Percentiles rank a stretch among this genome's conserved stretches.
Evolutionary conservation across 2,329 filamentous ascomycete species (phyloP).

Genomic region (Coleophoma cylindrospora): DNA sequence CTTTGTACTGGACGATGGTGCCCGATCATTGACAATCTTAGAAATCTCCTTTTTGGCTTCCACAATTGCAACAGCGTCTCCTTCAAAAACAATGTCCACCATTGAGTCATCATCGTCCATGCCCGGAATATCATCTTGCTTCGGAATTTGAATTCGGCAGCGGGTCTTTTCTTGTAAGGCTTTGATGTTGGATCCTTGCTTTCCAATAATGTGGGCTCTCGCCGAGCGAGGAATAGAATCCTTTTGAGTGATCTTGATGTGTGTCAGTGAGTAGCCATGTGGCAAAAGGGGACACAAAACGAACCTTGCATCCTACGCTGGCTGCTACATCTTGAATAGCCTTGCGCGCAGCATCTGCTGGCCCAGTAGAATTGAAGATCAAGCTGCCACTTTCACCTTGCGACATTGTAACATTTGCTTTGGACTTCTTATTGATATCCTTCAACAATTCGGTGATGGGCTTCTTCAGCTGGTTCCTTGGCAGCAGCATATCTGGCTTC

Average conservation of each 20-base stretch:
- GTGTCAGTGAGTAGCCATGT: slow-evolving; percentile 5
- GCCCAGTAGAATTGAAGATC: slow-evolving; percentile 81
- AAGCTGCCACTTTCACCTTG: slow-evolving; percentile 67
- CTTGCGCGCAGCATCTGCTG: slow-evolving; percentile 77
- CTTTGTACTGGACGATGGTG: slow-evolving; percentile 75
- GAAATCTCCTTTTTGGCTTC: slow-evolving; percentile 80
- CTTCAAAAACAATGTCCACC: slow-evolving; percentile 84
- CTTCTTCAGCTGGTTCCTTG: slow-evolving; percentile 74
- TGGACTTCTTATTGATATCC: slow-evolving; percentile 88
- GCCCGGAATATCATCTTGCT: slow-evolving; percentile 59
- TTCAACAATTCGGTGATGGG: slow-evolving; percentile 80
- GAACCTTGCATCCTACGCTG: slow-evolving; percentile 81
- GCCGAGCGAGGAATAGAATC: slow-evolving; percentile 80
- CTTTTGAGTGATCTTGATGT: slow-evolving; percentile 55
- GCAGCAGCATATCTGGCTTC: slow-evolving; percentile 70
- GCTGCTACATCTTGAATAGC: slow-evolving; percentile 85
- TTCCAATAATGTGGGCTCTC: slow-evolving; percentile 88
- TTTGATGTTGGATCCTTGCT: slow-evolving; percentile 85
- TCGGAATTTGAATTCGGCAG: slow-evolving; percentile 85
- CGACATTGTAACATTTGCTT: slow-evolving; percentile 76
- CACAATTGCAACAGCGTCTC: slow-evolving; percentile 82
- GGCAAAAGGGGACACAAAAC: slow-evolving; percentile 16
- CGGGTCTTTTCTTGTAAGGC: slow-evolving; percentile 84
- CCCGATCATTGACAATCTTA: slow-evolving; percentile 81
- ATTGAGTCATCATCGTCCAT: slow-evolving; percentile 69